These are phyloP conservation scores for Paragyromitra xinjiangensis DNA, from an alignment of 495 filamentous ascomycete genomes.

Conservation along the genomic window DNA sequence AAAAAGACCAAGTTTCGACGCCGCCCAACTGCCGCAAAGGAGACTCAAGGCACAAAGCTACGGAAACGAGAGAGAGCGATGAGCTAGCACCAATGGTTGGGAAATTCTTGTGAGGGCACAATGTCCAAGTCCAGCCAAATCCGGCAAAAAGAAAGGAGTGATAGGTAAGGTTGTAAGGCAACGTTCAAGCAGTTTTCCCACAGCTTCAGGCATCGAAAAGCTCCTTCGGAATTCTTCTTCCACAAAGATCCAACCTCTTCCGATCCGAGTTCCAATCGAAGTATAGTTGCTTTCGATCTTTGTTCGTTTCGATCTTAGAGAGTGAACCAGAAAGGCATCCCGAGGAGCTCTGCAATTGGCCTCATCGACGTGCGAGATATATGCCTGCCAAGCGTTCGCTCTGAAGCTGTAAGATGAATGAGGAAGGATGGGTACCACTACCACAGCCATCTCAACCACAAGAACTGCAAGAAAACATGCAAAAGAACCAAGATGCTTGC, in stretches of 20 bases:
- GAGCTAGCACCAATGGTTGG: slow-evolving; percentile 13
- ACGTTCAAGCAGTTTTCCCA: slow-evolving; percentile 39
- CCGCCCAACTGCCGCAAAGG: slow-evolving; percentile 34
- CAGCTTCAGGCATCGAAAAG: slow-evolving; percentile 50
- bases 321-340: slow-evolving; percentile 52
- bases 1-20: slow-evolving; percentile 53
- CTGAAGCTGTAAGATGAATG: slow-evolving; percentile 41
- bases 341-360: slow-evolving; percentile 49
- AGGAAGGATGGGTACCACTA: slow-evolving; percentile 17
- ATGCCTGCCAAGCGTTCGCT: slow-evolving; percentile 39
- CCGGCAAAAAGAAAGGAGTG: slow-evolving; percentile 27
- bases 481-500: slow-evolving; percentile 27
- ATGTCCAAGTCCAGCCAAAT: slow-evolving; percentile 29
- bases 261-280: slow-evolving; percentile 58
- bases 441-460: slow-evolving; percentile 41
- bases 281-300: slow-evolving; percentile 57
- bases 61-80: slow-evolving; percentile 50
- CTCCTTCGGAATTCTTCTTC: slow-evolving; percentile 38
- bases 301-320: slow-evolving; percentile 57
- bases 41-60: slow-evolving; percentile 54
- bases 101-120: slow-evolving; percentile 25
- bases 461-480: slow-evolving; percentile 44
- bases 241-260: slow-evolving; percentile 57
- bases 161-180: slow-evolving; percentile 22
- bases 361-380: slow-evolving; percentile 52